A percentile compares a stretch with the other conserved stretches of the same genome.
These are phyloP conservation scores for Arabis hirsuta DNA, from an alignment of 345 rosid genomes.

Conservation along the genomic window DNA sequence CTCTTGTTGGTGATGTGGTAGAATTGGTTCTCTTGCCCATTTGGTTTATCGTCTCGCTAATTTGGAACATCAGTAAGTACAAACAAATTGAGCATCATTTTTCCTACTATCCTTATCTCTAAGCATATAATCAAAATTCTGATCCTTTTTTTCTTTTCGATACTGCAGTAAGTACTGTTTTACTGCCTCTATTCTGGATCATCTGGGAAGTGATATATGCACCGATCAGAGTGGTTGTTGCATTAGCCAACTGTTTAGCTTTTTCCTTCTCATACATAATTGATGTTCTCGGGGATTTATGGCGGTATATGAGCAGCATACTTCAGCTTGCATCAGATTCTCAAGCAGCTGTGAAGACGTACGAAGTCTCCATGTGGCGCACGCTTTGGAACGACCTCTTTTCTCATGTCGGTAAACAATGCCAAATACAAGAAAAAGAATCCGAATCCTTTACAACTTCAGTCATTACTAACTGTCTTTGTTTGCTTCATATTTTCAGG, in stretches of 20 bases:
- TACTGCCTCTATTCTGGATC: constrained; percentile 68
- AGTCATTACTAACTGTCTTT: constrained; percentile 16
- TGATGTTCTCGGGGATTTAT: constrained; percentile 55
- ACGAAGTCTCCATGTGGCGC: constrained; percentile 86
- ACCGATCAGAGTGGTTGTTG: constrained; percentile 66
- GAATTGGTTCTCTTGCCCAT: constrained; percentile 65
- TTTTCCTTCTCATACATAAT: constrained; percentile 50
- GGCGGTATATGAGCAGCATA: constrained; percentile 61
- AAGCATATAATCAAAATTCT: constrained; percentile 2
- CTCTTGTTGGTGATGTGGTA: constrained; percentile 53
- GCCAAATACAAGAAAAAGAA: not conserved
- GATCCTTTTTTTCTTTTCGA: constrained; percentile 9
- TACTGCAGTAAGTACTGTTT: constrained; percentile 60
- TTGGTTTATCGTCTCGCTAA: constrained; percentile 53
- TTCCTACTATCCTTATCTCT: not conserved
- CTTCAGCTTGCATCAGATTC: constrained; percentile 67
- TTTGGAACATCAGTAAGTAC: constrained; percentile 70
- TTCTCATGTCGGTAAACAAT: constrained; percentile 67
- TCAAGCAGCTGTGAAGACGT: constrained; percentile 56
- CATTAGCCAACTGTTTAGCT: constrained; percentile 55
- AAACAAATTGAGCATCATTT: not conserved
- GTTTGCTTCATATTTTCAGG: constrained; percentile 52
- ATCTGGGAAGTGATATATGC: constrained; percentile 69
- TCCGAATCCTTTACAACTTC: not conserved
- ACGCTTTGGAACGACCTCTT: constrained; percentile 96